phyloP scores from a whole-genome alignment of 2,329 filamentous ascomycete genomes.

The Pseudohalonectria lignicola region DNA sequence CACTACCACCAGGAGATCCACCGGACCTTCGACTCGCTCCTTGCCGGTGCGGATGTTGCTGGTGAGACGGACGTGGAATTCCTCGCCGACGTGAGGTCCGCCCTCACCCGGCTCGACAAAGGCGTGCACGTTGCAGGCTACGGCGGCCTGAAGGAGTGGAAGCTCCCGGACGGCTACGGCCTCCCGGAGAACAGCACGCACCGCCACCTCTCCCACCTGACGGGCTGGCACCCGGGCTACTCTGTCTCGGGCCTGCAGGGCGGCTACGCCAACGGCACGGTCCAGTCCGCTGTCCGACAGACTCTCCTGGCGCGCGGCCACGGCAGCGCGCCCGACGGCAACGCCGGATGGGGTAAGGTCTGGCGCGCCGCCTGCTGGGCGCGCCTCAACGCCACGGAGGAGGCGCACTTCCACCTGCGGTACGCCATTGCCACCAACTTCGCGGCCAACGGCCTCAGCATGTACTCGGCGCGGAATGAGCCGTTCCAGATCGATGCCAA shows the following conservation, averaged over 20 bases:
- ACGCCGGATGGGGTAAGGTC: slow-evolving; percentile 42
- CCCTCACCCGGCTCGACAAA: slow-evolving; percentile 34
- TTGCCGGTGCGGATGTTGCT: slow-evolving; percentile 14
- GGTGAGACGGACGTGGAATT: slow-evolving; percentile 18
- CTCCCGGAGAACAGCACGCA: slow-evolving; percentile 27
- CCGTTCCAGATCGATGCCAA: slow-evolving; percentile 52
- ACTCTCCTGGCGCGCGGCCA: slow-evolving; percentile 31
- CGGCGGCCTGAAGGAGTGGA: slow-evolving; percentile 39
- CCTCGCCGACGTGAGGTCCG: slow-evolving; percentile 22
- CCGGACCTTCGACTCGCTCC: slow-evolving; percentile 26
- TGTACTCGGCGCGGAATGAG: slow-evolving; percentile 31
- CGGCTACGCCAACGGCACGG: slow-evolving; percentile 28
- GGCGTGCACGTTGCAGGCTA: slow-evolving; percentile 33
- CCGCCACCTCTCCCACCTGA: slow-evolving; percentile 42
- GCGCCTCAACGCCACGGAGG: slow-evolving; percentile 35
- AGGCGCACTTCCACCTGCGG: slow-evolving; percentile 34
- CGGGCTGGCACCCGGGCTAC: slow-evolving; percentile 45
- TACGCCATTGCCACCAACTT: slow-evolving; percentile 38
- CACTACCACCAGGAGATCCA: slow-evolving; percentile 41
- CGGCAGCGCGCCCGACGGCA: too few relatives aligned
- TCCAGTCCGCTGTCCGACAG: slow-evolving; percentile 31
- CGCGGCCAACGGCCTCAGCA: slow-evolving; percentile 35
- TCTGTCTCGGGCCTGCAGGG: slow-evolving; percentile 29
- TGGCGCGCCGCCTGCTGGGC: slow-evolving; percentile 48
- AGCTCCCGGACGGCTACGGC: slow-evolving; percentile 24